Base-by-base conservation (phyloP, 2,329 filamentous ascomycete species). In the Fusarium sulawesiense region DNA sequence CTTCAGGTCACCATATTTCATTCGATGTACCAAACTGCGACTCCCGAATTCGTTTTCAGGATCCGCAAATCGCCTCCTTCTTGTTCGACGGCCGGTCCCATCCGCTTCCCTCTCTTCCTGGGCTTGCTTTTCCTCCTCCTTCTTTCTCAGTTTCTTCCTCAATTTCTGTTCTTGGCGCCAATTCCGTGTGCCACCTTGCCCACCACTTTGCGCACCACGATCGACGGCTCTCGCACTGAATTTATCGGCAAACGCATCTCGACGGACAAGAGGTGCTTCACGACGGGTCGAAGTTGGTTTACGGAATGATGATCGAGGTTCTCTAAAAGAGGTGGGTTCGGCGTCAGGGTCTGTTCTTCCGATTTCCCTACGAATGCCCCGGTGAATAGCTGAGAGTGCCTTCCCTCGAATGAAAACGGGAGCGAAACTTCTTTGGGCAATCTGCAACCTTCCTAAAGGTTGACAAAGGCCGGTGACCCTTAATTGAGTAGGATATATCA, bases 321-420 rank as follows among this genome's bases (percentile, higher is more conserved):
- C 53, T 29, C 41, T 48, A 13, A 65, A 51, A n/a, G 41, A 45
- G n/a, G 21, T 8, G 49, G 49, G 13, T 41, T 37, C 34, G 34
- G 34, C 49, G 9, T 23, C 34, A 42, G 49, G 34, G 25, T 53
- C 34, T 29, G 32, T 20, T 53, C 49, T 53, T 12, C 32, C 34
- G 27, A n/a, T 20, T 53, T 53, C 49, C 18, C 34, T 53, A 29
- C 49, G 49, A 57, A 93, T 83, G 16, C 91, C 91, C 47, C 86
- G 84, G 70, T 89, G 87, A 74, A 94, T 93, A 45, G 91, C 91
- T 12, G 91, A 91, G 64, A 93, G 84, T 44, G 76, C 79, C 29
- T 78, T 74, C 23, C 72, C 32, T 44, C 79, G 79, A 42, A 71
- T 66, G 18, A 66, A 56, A 7, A 72, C 44, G 25, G 68, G 72